These are phyloP conservation scores for Saccharomycopsis sp. DNA, from an alignment of 805 yeast species.

Conservation along the genomic window DNA sequence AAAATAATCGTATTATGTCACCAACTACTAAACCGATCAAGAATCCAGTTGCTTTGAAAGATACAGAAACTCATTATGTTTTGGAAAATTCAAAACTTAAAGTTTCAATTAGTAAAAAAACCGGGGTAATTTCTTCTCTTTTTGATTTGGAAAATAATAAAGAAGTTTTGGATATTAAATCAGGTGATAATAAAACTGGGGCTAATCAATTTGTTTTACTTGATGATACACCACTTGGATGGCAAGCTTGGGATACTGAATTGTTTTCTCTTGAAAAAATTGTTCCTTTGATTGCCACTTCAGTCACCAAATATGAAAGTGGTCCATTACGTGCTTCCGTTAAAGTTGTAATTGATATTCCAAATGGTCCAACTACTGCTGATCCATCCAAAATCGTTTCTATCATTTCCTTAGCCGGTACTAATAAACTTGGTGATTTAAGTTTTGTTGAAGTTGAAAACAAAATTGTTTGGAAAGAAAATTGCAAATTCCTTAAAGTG, in stretches of 20 bases:
- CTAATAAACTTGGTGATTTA: constrained; percentile 25
- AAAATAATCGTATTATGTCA: constrained; percentile 8
- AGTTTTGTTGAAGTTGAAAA: constrained; percentile 42
- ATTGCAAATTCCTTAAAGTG: constrained; percentile 80
- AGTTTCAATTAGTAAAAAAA: constrained; percentile 42
- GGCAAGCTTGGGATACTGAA: constrained; percentile 98
- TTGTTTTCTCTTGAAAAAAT: constrained; percentile 72
- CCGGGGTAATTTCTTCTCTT: constrained; percentile 55
- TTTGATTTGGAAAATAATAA: constrained; percentile 42
- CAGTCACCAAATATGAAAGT: constrained; percentile 30
- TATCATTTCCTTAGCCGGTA: constrained; percentile 57
- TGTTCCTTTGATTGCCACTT: constrained; percentile 28
- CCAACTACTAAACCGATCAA: constrained; percentile 22
- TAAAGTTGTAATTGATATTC: constrained; percentile 49
- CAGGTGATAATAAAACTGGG: constrained; percentile 45
- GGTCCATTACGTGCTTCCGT: constrained; percentile 58
- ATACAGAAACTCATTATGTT: constrained; percentile 32
- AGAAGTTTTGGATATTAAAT: constrained; percentile 54
- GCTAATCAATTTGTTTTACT: constrained; percentile 77
- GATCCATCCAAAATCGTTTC: constrained; percentile 37
- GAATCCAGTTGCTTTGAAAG: constrained; percentile 39
- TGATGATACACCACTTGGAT: constrained; percentile 83
- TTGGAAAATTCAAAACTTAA: constrained; percentile 52
- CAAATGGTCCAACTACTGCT: constrained; percentile 34
- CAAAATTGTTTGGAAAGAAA: constrained; percentile 78